Evolutionary conservation across 2,329 filamentous ascomycete genomes (phyloP).

Genomic region (Ophiostoma fasciatum): DNA sequence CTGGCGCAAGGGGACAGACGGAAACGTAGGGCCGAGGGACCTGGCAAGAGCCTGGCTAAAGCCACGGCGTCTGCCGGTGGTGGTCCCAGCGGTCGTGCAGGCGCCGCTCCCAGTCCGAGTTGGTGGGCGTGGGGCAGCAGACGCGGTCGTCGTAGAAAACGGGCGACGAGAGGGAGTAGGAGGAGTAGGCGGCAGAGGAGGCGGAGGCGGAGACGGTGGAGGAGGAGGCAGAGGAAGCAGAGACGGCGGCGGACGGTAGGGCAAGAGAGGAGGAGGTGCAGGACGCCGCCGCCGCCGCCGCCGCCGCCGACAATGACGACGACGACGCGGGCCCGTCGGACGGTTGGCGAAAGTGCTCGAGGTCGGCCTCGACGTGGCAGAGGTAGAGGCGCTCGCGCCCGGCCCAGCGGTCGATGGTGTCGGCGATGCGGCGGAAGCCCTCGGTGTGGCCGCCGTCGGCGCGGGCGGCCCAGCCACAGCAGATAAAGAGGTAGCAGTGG

Average conservation of each 20-base stretch:
- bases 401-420: slow-evolving; percentile 46
- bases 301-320: too few relatives aligned
- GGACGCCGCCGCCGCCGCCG: background rate
- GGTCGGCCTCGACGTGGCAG: slow-evolving; percentile 45
- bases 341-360: slow-evolving; percentile 19
- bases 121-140: background rate
- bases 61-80: too few relatives aligned
- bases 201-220: too few relatives aligned
- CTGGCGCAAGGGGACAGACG: too few relatives aligned
- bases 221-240: too few relatives aligned
- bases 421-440: slow-evolving; percentile 44
- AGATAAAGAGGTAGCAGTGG: slow-evolving; percentile 51
- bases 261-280: too few relatives aligned
- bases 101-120: slow-evolving; percentile 4
- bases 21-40: too few relatives aligned
- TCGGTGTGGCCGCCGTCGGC: slow-evolving; percentile 43
- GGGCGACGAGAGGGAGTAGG: slow-evolving; percentile 2
- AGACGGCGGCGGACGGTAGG: too few relatives aligned
- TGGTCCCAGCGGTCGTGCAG: slow-evolving; percentile 3
- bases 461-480: slow-evolving; percentile 41
- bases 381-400: slow-evolving; percentile 38
- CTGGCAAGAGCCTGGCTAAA: too few relatives aligned
- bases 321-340: background rate
- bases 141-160: slow-evolving; percentile 1
- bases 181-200: too few relatives aligned